Conservation (phyloP, 805 yeast species). For the Myxozyma melibiosi region DNA sequence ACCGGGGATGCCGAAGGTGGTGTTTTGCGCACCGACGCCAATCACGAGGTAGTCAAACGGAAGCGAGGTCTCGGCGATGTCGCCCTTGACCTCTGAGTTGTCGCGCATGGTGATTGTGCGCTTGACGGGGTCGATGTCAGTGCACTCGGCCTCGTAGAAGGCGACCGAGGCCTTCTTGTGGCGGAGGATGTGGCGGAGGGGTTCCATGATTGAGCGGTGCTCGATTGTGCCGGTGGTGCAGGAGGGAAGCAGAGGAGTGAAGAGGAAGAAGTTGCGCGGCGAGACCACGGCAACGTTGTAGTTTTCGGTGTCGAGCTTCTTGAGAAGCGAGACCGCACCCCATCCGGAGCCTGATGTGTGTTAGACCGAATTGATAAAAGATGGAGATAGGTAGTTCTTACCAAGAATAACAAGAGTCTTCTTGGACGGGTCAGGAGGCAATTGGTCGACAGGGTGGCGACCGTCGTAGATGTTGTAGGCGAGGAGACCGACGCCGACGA, state of each 20-base stretch:
- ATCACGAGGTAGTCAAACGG: constrained; percentile 82
- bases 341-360: constrained; percentile 74
- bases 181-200: constrained; percentile 84
- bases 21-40: constrained; percentile 94
- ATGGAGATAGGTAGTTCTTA: constrained; percentile 34
- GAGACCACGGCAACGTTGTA: constrained; percentile 89
- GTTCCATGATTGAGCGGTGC: constrained; percentile 87
- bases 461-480: constrained; percentile 41
- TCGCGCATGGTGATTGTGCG: constrained; percentile 60
- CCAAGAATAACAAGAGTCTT: constrained; percentile 70
- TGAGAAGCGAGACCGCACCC: constrained; percentile 87
- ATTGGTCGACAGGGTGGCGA: constrained; percentile 45
- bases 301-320: constrained; percentile 78
- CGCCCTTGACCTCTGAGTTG: constrained; percentile 39
- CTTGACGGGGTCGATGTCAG: constrained; percentile 71
- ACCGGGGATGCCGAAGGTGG: constrained; percentile 94
- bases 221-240: constrained; percentile 92
- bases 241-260: constrained; percentile 94
- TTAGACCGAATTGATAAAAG: background rate
- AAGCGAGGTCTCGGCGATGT: constrained; percentile 50
- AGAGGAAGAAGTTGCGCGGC: constrained; percentile 89
- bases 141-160: constrained; percentile 90
- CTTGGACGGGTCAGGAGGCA: constrained; percentile 57
- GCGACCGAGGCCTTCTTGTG: constrained; percentile 70
- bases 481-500: constrained; percentile 28